Evolutionary conservation across 352 stramenopile genomes (phyloP).

Genomic region (Phytophthora nicotianae): DNA sequence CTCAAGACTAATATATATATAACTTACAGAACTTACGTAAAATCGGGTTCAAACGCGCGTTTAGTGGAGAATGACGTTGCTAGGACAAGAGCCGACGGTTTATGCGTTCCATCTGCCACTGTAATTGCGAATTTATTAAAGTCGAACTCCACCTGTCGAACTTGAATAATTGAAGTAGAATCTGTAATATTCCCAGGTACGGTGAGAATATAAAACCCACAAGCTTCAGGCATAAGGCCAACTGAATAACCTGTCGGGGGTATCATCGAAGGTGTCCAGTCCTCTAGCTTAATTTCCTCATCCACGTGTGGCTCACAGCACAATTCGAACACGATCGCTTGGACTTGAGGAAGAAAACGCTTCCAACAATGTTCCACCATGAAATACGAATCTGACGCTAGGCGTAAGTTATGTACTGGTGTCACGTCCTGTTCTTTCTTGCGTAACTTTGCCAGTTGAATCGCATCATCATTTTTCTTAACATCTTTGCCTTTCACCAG

Average conservation of each 20-base stretch:
- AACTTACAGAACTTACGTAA: constrained; percentile 39
- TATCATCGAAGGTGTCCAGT: constrained; percentile 40
- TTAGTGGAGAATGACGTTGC: constrained; percentile 51
- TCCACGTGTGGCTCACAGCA: constrained; percentile 56
- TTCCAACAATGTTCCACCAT: constrained; percentile 63
- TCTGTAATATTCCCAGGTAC: constrained; percentile 14
- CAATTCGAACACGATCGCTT: constrained; percentile 64
- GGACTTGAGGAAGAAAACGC: constrained; percentile 59
- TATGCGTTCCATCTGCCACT: constrained; percentile 58
- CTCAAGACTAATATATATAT: neutral
- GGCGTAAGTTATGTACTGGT: constrained; percentile 49
- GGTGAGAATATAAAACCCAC: constrained; percentile 61
- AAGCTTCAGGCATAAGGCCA: constrained; percentile 43
- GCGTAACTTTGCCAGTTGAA: constrained; percentile 39
- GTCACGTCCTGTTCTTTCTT: constrained; percentile 38
- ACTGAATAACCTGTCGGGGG: constrained; percentile 31
- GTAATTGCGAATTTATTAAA: constrained; percentile 49
- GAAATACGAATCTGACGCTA: constrained; percentile 37
- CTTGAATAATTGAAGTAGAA: constrained; percentile 23
- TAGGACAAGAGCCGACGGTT: constrained; percentile 47
- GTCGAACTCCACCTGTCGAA: constrained; percentile 74
- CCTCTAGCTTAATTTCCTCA: constrained; percentile 48
- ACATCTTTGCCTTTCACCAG: constrained; percentile 58
- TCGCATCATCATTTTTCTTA: constrained; percentile 40
- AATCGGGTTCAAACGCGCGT: constrained; percentile 40